These are phyloP conservation scores for Lentinula guzmanii DNA, from an alignment of 768 basidiomycete species.

Conservation along the genomic window DNA sequence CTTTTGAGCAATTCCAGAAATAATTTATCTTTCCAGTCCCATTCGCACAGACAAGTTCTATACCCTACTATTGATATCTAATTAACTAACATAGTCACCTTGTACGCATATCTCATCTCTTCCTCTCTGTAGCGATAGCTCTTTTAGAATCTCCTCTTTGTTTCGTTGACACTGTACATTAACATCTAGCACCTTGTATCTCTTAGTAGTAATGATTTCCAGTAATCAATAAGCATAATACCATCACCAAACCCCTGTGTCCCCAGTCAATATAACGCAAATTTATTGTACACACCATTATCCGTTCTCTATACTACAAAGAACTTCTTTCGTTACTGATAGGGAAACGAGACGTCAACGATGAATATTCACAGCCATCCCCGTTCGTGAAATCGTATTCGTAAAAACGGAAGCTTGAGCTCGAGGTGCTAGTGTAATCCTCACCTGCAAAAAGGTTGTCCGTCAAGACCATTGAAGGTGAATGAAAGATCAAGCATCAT, in stretches of 20 bases:
- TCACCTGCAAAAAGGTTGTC: neutral
- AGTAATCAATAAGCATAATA: neutral
- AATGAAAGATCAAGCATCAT: neutral
- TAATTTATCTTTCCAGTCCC: too few species aligned
- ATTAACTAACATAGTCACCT: neutral
- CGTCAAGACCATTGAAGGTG: neutral
- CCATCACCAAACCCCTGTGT: too few species aligned
- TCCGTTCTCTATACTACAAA: neutral
- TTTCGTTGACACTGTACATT: neutral
- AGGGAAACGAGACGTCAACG: neutral
- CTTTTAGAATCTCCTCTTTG: neutral
- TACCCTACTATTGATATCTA: neutral
- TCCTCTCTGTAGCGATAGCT: neutral
- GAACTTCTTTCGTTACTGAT: neutral
- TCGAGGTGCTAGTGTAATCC: too few species aligned
- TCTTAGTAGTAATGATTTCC: neutral
- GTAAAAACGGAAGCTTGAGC: neutral
- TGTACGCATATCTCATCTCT: neutral
- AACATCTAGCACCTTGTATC: neutral
- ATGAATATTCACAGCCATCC: neutral
- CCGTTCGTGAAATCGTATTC: neutral
- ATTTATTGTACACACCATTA: too few species aligned
- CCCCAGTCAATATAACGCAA: too few species aligned
- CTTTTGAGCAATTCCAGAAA: constrained; percentile 2
- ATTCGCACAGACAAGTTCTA: too few species aligned